Evolutionary conservation across 805 yeast species (phyloP).

Genomic region (Candida insectalens): DNA sequence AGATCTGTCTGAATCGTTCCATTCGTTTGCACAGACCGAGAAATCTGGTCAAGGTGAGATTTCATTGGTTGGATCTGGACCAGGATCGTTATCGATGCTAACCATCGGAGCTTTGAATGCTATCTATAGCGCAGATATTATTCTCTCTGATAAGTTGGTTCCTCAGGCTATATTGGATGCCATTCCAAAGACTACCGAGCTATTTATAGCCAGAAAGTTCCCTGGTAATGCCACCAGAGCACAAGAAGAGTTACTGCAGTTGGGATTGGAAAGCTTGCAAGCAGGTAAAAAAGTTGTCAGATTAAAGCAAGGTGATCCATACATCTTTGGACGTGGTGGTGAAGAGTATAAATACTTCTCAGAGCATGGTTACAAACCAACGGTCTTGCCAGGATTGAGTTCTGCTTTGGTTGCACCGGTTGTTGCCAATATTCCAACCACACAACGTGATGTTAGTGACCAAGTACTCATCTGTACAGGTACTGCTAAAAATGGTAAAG

Average conservation of each 20-base stretch:
- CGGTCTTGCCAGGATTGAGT: slow-evolving; percentile 79
- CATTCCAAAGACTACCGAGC: slow-evolving; percentile 66
- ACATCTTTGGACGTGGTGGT: slow-evolving; percentile 93
- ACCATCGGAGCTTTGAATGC: slow-evolving; percentile 80
- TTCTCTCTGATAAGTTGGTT: slow-evolving; percentile 85
- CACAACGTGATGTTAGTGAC: slow-evolving; percentile 87
- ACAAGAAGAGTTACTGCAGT: slow-evolving; percentile 68
- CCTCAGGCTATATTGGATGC: slow-evolving; percentile 79
- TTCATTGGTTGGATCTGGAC: slow-evolving; percentile 89
- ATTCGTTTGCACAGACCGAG: slow-evolving; percentile 2
- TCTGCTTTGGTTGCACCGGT: slow-evolving; percentile 87
- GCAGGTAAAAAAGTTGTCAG: slow-evolving; percentile 75
- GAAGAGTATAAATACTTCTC: slow-evolving; percentile 74
- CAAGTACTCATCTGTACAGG: slow-evolving; percentile 93
- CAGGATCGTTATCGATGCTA: slow-evolving; percentile 75
- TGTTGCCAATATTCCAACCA: slow-evolving; percentile 75
- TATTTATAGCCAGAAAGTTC: slow-evolving; percentile 84
- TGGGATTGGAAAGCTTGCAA: slow-evolving; percentile 57
- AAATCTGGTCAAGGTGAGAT: slow-evolving; percentile 38
- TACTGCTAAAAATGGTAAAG: slow-evolving; percentile 78
- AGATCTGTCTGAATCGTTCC: slow-evolving; percentile 33
- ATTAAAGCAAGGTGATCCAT: slow-evolving; percentile 94
- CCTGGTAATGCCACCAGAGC: slow-evolving; percentile 97
- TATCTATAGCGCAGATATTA: slow-evolving; percentile 71
- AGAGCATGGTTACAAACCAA: slow-evolving; percentile 57